Percentiles rank a stretch among this genome's conserved stretches.
phyloP scores from a whole-genome alignment of 768 basidiomycete species.

The Pisolithus microcarpus region DNA sequence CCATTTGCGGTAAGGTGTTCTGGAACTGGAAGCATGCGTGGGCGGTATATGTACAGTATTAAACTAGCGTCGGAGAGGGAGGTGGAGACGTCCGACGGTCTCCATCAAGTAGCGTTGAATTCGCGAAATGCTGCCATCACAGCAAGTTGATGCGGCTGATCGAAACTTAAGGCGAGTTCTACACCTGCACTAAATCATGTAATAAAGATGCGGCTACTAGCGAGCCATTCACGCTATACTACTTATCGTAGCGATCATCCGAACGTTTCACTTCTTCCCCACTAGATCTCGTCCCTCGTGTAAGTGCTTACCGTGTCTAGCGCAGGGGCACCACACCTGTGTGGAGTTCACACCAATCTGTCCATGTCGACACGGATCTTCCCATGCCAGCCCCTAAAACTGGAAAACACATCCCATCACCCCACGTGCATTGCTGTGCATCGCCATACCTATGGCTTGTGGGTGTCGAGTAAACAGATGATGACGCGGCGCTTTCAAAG shows the following conservation, averaged over 20 bases:
- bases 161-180: background rate
- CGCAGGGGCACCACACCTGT: background rate
- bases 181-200: background rate
- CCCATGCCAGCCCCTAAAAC: background rate
- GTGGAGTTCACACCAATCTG: background rate
- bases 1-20: no score
- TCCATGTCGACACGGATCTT: background rate
- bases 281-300: background rate
- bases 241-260: background rate
- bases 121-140: background rate
- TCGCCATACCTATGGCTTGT: background rate
- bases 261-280: background rate
- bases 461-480: no score
- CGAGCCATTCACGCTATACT: background rate
- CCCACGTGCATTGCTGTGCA: background rate
- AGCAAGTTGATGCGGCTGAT: background rate
- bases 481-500: no score
- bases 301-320: background rate
- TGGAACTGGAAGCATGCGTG: no score
- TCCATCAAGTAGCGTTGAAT: background rate
- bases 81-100: background rate
- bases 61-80: background rate
- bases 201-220: background rate
- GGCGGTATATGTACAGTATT: no score
- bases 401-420: background rate